Evolutionary conservation across 2,329 filamentous ascomycete species (phyloP).

Genomic region (Calonectria pseudoreteaudii): DNA sequence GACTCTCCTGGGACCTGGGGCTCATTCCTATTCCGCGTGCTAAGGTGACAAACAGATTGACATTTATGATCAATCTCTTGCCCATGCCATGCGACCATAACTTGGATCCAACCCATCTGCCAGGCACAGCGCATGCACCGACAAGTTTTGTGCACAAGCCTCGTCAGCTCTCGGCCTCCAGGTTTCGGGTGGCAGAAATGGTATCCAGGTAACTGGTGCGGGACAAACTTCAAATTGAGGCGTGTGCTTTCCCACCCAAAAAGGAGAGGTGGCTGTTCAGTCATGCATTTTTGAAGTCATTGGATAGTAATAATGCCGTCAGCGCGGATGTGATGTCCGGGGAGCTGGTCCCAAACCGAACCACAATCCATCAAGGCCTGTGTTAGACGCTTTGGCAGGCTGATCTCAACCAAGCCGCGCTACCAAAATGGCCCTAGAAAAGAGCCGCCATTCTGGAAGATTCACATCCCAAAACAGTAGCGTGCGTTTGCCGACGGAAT

Average conservation of each 20-base stretch:
- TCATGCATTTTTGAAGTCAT: background rate
- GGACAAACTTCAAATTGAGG: background rate
- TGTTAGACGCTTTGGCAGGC: slow-evolving; percentile 13
- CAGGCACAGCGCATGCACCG: slow-evolving; percentile 19
- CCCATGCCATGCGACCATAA: background rate
- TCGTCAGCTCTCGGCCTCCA: background rate
- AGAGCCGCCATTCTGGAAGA: slow-evolving; percentile 27
- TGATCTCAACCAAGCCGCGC: background rate
- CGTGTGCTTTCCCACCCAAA: background rate
- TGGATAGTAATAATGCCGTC: slow-evolving; percentile 6
- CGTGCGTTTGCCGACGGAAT: slow-evolving; percentile 9
- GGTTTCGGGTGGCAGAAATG: background rate
- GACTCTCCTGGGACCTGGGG: background rate
- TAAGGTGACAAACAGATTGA: slow-evolving; percentile 1
- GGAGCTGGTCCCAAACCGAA: background rate
- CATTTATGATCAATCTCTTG: slow-evolving; percentile 12
- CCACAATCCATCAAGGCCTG: background rate
- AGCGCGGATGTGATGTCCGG: slow-evolving; percentile 5
- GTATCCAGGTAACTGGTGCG: background rate
- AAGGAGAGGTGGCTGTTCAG: background rate
- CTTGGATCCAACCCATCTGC: slow-evolving; percentile 8
- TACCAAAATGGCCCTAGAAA: slow-evolving; percentile 19
- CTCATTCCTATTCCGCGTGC: background rate
- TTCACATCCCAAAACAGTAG: slow-evolving; percentile 7
- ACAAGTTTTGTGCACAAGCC: slow-evolving; percentile 6